These are phyloP conservation scores for Anthracocystis walkeri DNA, from an alignment of 1,284 basidiomycete genomes.

Conservation along the genomic window DNA sequence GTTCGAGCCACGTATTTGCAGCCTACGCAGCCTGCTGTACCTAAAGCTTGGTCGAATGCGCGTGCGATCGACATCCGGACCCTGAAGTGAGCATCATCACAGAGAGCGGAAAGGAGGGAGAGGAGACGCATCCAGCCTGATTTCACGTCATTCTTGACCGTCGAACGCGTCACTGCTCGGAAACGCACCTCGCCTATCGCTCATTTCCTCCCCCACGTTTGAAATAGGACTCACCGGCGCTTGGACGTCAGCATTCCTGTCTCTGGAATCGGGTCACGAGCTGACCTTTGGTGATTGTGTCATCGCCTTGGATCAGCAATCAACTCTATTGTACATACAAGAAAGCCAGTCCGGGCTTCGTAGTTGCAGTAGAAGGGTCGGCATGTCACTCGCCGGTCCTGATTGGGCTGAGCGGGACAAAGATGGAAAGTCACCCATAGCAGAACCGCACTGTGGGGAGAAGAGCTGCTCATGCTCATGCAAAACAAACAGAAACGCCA, in stretches of 20 bases:
- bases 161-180: slow-evolving; percentile 7
- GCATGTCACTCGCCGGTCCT: background rate
- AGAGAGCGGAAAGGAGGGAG: background rate
- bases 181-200: slow-evolving; percentile 4
- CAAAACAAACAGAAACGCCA: background rate
- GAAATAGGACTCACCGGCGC: background rate
- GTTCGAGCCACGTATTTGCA: too few relatives aligned
- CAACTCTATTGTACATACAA: background rate
- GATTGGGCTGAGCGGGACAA: background rate
- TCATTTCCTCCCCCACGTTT: background rate
- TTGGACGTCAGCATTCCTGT: slow-evolving; percentile 6
- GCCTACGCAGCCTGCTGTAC: too few relatives aligned
- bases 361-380: background rate
- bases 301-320: background rate
- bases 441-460: background rate
- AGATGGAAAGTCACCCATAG: too few relatives aligned
- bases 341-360: background rate
- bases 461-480: background rate
- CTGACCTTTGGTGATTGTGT: background rate
- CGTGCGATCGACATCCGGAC: background rate
- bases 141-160: slow-evolving; percentile 20
- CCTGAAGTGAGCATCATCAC: background rate
- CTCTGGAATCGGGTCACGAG: background rate
- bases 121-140: slow-evolving; percentile 4
- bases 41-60: too few relatives aligned